Evolutionary conservation across 2,329 filamentous ascomycete genomes (phyloP), one percentile per base, ranked within the genome.

Genomic region (Xylaria sp.): DNA sequence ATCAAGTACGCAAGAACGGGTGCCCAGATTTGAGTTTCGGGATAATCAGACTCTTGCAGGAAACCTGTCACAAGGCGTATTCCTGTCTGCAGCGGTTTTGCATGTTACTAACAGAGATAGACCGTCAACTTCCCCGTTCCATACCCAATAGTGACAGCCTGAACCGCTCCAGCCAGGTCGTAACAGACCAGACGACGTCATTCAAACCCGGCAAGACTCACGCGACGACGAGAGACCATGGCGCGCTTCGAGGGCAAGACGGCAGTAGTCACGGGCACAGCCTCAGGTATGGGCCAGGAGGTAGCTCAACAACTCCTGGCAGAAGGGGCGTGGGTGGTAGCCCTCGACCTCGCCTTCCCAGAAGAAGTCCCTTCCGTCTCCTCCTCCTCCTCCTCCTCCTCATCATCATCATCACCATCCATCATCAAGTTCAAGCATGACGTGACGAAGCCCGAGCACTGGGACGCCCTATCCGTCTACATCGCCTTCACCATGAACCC

Each of bases 181-280:
- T 31, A 9, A 31, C 9, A 31, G 9, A 31, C 28, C 28, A 9
- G n/a, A 19, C 38, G 38, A 17, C 40, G 21, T 11, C 40, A 19
- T 17, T 12, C 17, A 21, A 23, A 17, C 17, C 3, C 40, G 17
- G 11, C n/a, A 14, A 45, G 21, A 33, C 12, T 37, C 35, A 9
- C 3, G 9, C 28, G n/a, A n/a, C 35, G 6, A 37, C 35, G 35
- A 15, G 19, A 2, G n/a, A 7, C 25, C 31, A 61, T 61, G 52
- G 28, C 33, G 4, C 38, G 58, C 37, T 46, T 61, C 21, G 31
- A 21, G 9, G 50, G 35, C 33, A 55, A 61, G 59, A 40, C 5
- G 31, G 52, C 31, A 31, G 38, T 61, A 21, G 59, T 61, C 15
- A 61, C 52, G 0, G 59, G 59, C 46, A 46, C 46, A 4, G 52